Conservation (phyloP, 306 rosid species). For the Malus sieversii region DNA sequence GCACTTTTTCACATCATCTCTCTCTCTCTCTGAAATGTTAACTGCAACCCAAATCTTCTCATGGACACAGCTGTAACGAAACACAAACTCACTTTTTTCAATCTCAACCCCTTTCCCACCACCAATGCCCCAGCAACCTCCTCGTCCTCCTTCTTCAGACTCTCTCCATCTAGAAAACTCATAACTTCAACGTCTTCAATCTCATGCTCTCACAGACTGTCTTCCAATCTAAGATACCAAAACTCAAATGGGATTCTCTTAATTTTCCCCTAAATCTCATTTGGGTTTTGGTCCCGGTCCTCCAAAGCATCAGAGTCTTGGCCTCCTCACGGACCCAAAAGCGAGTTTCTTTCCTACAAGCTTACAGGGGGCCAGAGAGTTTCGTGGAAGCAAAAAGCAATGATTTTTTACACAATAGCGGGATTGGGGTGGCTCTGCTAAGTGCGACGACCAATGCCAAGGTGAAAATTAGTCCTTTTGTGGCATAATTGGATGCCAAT, state of each 20-base stretch:
- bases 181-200: conserved; percentile 1
- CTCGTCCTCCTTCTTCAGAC: conserved; percentile 16
- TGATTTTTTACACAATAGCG: conserved; percentile 46
- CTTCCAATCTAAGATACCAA: conserved; percentile 16
- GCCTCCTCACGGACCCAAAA: conserved; percentile 25
- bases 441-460: conserved; percentile 58
- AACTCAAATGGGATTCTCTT: not conserved
- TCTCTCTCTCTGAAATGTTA: conserved; percentile 43
- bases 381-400: conserved; percentile 1
- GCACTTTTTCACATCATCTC: not conserved
- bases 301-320: conserved; percentile 25
- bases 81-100: conserved; percentile 20
- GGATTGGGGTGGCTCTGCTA: conserved; percentile 56
- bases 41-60: conserved; percentile 19
- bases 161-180: not conserved
- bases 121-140: conserved; percentile 10
- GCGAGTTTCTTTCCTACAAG: conserved; percentile 10
- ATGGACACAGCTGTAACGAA: conserved; percentile 46
- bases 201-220: conserved; percentile 4
- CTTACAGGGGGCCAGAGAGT: conserved; percentile 5
- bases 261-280: conserved; percentile 17
- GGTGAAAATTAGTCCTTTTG: conserved; percentile 64
- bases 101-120: not conserved
- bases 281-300: conserved; percentile 20
- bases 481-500: conserved; percentile 64